Evolutionary conservation across 371 early-diverging fungal species (phyloP).

Genomic region (Apophysomyces variabilis): DNA sequence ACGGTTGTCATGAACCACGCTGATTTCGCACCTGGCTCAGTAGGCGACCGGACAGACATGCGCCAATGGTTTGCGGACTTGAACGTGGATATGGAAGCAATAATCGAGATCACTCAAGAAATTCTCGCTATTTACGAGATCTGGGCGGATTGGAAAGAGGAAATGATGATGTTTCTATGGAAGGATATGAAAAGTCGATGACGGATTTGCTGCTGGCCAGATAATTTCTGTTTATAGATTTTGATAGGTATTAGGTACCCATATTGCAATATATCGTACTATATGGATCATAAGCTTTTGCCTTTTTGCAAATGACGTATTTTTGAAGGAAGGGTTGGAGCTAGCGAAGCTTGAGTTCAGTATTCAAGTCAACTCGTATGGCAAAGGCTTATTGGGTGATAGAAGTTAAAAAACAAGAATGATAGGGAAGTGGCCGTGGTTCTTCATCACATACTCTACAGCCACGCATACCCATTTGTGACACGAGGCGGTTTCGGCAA

Average conservation of each 20-base stretch:
- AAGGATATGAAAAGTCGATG: conserved; percentile 37
- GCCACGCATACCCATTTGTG: no score
- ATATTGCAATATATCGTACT: no score
- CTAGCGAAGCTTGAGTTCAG: no score
- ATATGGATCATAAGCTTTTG: no score
- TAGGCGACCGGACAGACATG: conserved; percentile 60
- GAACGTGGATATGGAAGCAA: conserved; percentile 73
- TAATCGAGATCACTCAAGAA: conserved; percentile 73
- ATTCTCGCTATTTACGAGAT: conserved; percentile 66
- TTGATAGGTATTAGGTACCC: not conserved
- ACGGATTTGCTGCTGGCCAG: not conserved
- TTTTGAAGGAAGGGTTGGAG: no score
- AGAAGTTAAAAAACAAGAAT: no score
- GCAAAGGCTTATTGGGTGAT: no score
- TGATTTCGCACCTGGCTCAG: conserved; percentile 48
- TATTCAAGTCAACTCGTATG: no score
- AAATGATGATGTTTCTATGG: conserved; percentile 49
- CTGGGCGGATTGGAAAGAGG: conserved; percentile 71
- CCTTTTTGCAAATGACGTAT: no score
- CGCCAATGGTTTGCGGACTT: conserved; percentile 77
- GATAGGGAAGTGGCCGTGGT: no score
- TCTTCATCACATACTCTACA: no score
- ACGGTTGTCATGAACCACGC: conserved; percentile 67
- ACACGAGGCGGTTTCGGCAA: no score
- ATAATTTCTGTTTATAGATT: not conserved